These are phyloP conservation scores for Tremella yokohamensis DNA, from an alignment of 768 basidiomycete species.

Conservation along the genomic window DNA sequence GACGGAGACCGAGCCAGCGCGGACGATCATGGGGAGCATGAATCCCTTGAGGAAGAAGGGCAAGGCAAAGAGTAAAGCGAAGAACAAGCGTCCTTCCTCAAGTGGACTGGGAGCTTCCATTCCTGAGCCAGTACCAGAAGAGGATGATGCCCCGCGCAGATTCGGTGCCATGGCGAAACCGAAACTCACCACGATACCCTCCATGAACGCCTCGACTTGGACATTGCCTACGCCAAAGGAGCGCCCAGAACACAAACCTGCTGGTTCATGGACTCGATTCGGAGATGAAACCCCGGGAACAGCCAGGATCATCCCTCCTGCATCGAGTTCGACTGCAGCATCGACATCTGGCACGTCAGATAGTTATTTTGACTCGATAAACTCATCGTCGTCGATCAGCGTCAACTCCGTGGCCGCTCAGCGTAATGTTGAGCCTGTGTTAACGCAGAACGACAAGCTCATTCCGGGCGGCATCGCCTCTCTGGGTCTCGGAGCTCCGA, in stretches of 20 bases:
- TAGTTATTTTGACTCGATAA: constrained; percentile 23
- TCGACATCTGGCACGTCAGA: constrained; percentile 3
- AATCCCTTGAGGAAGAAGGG: constrained; percentile 7
- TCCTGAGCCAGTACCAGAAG: constrained; percentile 16
- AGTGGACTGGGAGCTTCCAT: no score
- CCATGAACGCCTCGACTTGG: constrained; percentile 28
- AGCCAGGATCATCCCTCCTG: constrained; percentile 7
- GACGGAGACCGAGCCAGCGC: constrained; percentile 28
- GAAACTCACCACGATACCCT: constrained; percentile 8
- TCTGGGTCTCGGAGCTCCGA: no score
- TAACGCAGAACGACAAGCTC: no score
- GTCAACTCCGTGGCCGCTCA: neutral
- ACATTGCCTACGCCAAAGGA: constrained; percentile 34
- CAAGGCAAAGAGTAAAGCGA: constrained; percentile 33
- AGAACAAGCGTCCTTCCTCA: constrained; percentile 10
- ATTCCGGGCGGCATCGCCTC: no score
- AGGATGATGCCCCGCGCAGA: constrained; percentile 21
- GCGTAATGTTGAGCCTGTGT: neutral
- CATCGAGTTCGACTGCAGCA: neutral
- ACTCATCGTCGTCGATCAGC: constrained; percentile 7
- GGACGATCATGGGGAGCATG: neutral
- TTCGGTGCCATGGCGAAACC: neutral
- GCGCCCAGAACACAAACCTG: neutral
- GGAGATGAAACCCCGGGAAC: constrained; percentile 24
- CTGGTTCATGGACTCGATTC: constrained; percentile 35